phyloP scores from a whole-genome alignment of 352 stramenopile species.

The Phytophthora europaea region DNA sequence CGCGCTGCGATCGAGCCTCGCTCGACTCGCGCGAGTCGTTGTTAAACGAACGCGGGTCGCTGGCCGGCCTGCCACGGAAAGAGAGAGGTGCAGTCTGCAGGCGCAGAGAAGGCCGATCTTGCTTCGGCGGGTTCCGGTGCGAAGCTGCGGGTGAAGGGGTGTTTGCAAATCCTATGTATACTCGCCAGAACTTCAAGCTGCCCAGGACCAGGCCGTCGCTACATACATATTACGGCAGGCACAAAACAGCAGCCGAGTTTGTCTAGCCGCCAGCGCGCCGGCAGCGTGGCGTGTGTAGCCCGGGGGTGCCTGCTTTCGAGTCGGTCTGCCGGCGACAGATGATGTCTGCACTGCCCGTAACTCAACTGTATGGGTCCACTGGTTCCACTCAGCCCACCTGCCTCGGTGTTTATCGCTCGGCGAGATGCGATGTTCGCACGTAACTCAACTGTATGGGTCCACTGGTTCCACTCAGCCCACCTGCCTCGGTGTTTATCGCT shows the following conservation, averaged over 20 bases:
- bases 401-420: conserved; percentile 10
- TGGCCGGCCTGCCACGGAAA: not conserved
- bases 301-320: conserved; percentile 15
- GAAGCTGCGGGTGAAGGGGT: conserved; percentile 23
- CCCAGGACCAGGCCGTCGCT: conserved; percentile 14
- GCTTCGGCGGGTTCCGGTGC: conserved; percentile 17
- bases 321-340: not conserved
- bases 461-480: not conserved
- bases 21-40: not conserved
- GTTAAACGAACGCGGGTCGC: not conserved
- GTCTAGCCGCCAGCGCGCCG: conserved; percentile 2
- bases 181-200: conserved; percentile 35
- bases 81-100: not conserved
- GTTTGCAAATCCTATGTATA: conserved; percentile 32
- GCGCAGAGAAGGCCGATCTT: conserved; percentile 10
- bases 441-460: not conserved
- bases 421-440: not conserved
- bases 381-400: not conserved
- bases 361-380: not conserved
- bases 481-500: conserved; percentile 11
- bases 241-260: conserved; percentile 13
- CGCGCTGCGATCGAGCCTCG: not conserved
- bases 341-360: not conserved
- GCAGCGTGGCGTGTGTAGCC: conserved; percentile 10
- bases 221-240: conserved; percentile 24